Evolutionary conservation across 164 flowering plant species (phyloP).

Genomic region (Aristolochia fimbriata): DNA sequence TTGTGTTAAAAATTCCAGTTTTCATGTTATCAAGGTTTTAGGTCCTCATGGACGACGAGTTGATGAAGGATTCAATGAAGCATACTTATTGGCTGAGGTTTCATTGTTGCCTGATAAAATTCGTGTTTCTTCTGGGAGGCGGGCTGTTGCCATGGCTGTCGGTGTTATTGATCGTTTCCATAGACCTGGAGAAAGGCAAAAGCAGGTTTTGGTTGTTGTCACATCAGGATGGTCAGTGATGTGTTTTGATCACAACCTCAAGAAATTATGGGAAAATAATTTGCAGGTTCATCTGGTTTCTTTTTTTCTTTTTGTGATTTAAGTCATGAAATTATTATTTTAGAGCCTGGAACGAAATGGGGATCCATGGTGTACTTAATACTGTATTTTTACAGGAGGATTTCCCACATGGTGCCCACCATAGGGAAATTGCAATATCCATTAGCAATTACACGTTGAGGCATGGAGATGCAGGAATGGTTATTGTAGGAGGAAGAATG

Average conservation of each 20-base stretch:
- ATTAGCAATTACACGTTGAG: constrained; percentile 66
- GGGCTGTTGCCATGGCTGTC: constrained; percentile 93
- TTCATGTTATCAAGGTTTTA: constrained; percentile 38
- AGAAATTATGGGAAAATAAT: constrained; percentile 82
- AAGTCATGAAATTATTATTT: background rate
- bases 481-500: constrained; percentile 97
- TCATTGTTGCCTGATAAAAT: constrained; percentile 74
- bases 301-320: background rate
- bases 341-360: background rate
- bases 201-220: constrained; percentile 91
- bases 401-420: constrained; percentile 68
- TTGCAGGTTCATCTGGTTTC: constrained; percentile 47
- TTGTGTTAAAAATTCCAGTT: too few relatives aligned
- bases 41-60: constrained; percentile 70
- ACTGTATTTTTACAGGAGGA: constrained; percentile 41
- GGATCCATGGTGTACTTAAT: too few relatives aligned
- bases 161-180: constrained; percentile 68
- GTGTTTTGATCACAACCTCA: constrained; percentile 96
- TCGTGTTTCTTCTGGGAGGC: constrained; percentile 78
- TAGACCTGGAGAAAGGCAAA: constrained; percentile 48
- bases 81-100: constrained; percentile 68
- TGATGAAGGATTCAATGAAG: constrained; percentile 87
- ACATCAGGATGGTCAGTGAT: constrained; percentile 94
- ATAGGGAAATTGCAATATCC: constrained; percentile 48
- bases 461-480: constrained; percentile 88